phyloP scores from a whole-genome alignment of 2,329 filamentous ascomycete species.

The Colletotrichum godetiae region DNA sequence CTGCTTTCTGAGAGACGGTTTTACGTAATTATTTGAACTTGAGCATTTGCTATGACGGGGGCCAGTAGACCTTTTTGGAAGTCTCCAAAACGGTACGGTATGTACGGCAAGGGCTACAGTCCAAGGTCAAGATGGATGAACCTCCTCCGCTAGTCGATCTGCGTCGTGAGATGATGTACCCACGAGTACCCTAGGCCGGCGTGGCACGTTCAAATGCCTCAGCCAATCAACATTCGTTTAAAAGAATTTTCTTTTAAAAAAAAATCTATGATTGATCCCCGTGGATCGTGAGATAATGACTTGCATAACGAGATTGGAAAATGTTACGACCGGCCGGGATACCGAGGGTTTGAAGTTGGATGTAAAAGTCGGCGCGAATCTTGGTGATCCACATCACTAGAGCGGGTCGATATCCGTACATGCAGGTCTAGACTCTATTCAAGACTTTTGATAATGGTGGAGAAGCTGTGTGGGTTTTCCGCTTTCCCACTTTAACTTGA shows the following conservation, averaged over 20 bases:
- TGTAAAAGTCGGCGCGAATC: neutral
- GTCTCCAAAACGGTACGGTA: neutral
- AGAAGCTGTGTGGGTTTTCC: neutral
- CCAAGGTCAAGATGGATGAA: too few relatives aligned
- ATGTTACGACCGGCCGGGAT: neutral
- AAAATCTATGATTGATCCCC: neutral
- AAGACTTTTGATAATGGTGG: neutral
- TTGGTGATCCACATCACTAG: neutral
- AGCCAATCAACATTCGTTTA: neutral
- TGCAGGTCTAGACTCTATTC: neutral
- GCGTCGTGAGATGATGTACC: neutral
- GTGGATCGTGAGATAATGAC: neutral
- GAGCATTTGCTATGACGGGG: neutral
- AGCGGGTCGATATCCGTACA: neutral
- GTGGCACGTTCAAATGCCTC: neutral
- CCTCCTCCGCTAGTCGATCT: neutral
- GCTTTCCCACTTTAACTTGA: neutral
- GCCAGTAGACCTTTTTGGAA: neutral
- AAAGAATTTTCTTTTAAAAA: neutral
- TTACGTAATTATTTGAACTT: neutral
- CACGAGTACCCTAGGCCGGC: too few relatives aligned
- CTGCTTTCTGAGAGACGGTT: neutral
- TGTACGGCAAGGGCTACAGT: neutral
- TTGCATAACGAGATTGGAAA: neutral
- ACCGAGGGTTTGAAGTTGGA: neutral